These are phyloP conservation scores for Rhizopogon hawkerae DNA, from an alignment of 1,284 basidiomycete species.

Conservation along the genomic window DNA sequence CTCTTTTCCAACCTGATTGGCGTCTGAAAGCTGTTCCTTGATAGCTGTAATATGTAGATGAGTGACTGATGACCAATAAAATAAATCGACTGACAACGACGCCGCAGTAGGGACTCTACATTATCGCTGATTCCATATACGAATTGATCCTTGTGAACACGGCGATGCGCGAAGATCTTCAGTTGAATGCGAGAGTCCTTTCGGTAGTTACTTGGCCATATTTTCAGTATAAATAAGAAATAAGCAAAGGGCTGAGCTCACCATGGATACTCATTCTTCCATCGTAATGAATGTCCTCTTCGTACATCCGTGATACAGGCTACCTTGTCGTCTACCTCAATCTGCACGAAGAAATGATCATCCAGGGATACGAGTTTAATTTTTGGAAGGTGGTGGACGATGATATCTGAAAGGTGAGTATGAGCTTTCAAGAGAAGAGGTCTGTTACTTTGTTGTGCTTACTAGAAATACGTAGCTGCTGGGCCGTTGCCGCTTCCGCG, in stretches of 20 bases:
- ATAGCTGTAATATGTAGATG: neutral
- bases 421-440: neutral
- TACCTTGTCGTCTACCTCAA: neutral
- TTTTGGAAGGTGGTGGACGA: neutral
- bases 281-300: neutral
- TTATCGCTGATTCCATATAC: neutral
- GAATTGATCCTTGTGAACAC: neutral
- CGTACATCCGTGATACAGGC: neutral
- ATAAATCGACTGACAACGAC: neutral
- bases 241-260: neutral
- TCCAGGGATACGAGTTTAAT: neutral
- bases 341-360: neutral
- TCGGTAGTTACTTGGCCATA: neutral
- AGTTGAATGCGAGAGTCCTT: neutral
- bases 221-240: neutral
- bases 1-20: neutral
- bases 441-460: neutral
- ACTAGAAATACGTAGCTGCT: neutral
- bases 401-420: neutral
- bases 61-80: neutral
- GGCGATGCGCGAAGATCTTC: slow-evolving; percentile 1
- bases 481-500: neutral
- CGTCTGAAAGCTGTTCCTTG: neutral
- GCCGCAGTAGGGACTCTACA: neutral
- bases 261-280: neutral